phyloP scores from a whole-genome alignment of 768 basidiomycete genomes.

The Pleurotus salmoneostramineus region DNA sequence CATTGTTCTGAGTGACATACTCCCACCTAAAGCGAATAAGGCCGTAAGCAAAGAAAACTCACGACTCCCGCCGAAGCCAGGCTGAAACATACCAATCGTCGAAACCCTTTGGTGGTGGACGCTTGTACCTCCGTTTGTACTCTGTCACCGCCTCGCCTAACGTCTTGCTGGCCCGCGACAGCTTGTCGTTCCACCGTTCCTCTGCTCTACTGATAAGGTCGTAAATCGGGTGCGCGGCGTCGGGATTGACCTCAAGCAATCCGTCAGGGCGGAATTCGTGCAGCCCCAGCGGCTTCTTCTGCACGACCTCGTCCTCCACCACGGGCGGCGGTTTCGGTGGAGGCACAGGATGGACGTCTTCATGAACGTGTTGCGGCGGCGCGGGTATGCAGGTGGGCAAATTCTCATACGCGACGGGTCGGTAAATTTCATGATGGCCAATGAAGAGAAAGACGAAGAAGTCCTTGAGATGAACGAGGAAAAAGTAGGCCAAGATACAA shows the following conservation, averaged over 20 bases:
- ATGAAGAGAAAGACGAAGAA: conserved; percentile 1
- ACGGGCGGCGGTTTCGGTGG: background rate
- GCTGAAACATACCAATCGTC: conserved; percentile 35
- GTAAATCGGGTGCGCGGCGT: conserved; percentile 39
- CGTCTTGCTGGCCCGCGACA: conserved; percentile 30
- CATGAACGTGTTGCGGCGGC: background rate
- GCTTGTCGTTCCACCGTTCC: conserved; percentile 32
- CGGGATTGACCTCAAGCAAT: conserved; percentile 29
- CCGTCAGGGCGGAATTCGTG: conserved; percentile 22
- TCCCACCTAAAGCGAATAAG: conserved; percentile 30
- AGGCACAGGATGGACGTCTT: background rate
- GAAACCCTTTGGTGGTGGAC: conserved; percentile 39
- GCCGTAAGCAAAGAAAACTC: background rate
- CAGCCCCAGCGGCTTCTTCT: background rate
- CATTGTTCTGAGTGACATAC: conserved; percentile 38
- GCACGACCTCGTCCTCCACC: background rate
- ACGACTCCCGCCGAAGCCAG: background rate
- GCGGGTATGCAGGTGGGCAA: background rate
- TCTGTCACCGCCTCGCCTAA: conserved; percentile 34
- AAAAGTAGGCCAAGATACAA: conserved; percentile 4
- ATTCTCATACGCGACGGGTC: background rate
- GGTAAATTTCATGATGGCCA: background rate
- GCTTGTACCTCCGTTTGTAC: conserved; percentile 31
- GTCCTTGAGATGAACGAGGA: conserved; percentile 1
- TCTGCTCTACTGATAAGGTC: conserved; percentile 36